Evolutionary conservation across 768 basidiomycete species (phyloP).

Genomic region (Boletus vermiculosoides): DNA sequence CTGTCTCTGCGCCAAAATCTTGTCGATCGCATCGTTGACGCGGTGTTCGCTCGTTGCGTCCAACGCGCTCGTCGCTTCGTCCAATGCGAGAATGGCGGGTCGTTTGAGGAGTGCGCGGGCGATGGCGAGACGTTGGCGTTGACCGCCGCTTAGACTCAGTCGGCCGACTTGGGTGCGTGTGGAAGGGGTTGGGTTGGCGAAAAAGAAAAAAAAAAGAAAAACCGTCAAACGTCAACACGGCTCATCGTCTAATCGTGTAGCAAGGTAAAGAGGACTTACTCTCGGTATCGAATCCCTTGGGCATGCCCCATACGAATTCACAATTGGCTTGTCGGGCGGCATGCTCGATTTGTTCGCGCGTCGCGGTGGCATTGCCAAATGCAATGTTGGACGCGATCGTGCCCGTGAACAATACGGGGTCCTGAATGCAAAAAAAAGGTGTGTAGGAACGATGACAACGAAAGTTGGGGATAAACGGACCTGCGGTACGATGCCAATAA

Average conservation of each 20-base stretch:
- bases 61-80: conserved; percentile 86
- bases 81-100: conserved; percentile 82
- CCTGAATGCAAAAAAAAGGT: conserved; percentile 30
- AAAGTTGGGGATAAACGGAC: conserved; percentile 20
- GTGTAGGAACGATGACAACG: too few species aligned
- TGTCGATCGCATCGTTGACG: conserved; percentile 85
- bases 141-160: conserved; percentile 54
- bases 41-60: conserved; percentile 88
- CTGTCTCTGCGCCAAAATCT: conserved; percentile 72
- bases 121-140: conserved; percentile 78
- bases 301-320: conserved; percentile 94
- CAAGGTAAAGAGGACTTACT: conserved; percentile 48
- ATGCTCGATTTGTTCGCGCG: conserved; percentile 79
- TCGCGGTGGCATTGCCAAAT: conserved; percentile 74
- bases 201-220: not conserved
- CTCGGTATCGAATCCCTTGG: conserved; percentile 89
- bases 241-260: not conserved
- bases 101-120: conserved; percentile 87
- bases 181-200: too few species aligned
- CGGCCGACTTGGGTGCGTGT: conserved; percentile 21
- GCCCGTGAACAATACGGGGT: conserved; percentile 86
- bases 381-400: conserved; percentile 96
- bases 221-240: not conserved
- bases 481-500: conserved; percentile 95
- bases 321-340: conserved; percentile 92